Base-by-base conservation (phyloP, 1,284 basidiomycete genomes). In the Ceratorhiza oryzae-sativae region DNA sequence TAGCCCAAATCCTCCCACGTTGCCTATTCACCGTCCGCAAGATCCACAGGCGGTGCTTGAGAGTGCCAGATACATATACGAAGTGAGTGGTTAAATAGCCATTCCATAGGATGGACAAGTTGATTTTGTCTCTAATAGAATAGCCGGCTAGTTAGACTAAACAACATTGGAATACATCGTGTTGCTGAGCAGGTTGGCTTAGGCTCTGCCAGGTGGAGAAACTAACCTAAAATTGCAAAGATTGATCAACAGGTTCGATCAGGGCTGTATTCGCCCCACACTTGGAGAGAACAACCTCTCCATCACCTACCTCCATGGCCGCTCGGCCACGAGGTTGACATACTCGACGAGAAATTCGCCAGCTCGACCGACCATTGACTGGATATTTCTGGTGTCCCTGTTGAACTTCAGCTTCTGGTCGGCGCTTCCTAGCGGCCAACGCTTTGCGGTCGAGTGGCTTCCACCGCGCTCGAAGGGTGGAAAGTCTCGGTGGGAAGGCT, bases 341-440 rank as follows among this genome's bases (percentile, higher is more conserved):
- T 48, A 1, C 70, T 71, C 85, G 42, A 80, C 84, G 4, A 75
- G n/a, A 79, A 82, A 88, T 63, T 84, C 87, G 2, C 79, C 83
- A 59, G 90, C 87, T 20, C 84, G 82, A 76, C 79, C 83, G 45
- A 85, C 86, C 30, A 81, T 94, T 34, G 83, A 93, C 80, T 94
- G 92, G 92, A 88, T 94, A 73, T 94, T 94, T 79, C 84, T 93
- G 63, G 88, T 94, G 41, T 92, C 92, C 0, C 84, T 89, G 1
- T 84, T 94, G 58, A 94, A 94, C 79, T 94, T 94, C 80, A 90
- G 88, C 75, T 94, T 94, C 77, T 94, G 92, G 92, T 93, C 91
- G 0, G 86, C 90, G 74, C 83, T 81, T n/a, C 65, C 65, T 6
- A 56, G 51, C 23, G 65, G 65, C 18, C 85, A 86, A 53, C 83